These are phyloP conservation scores for Penicillium goetzii DNA, from an alignment of 495 filamentous ascomycete species.

Conservation along the genomic window DNA sequence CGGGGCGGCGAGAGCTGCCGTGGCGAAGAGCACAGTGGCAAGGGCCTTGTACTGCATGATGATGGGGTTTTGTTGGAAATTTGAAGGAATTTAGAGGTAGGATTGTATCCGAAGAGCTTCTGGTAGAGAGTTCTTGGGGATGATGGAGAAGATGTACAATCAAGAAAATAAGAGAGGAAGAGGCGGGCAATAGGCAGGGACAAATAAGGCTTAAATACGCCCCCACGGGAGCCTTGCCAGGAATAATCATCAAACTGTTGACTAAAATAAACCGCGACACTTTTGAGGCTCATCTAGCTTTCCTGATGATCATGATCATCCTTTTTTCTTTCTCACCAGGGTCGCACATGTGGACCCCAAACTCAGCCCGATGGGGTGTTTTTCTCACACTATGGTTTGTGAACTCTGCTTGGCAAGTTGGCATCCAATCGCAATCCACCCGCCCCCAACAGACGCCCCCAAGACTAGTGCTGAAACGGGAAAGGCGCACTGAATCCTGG, in stretches of 20 bases:
- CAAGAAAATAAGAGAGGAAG: background rate
- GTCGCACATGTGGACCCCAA: conserved; percentile 12
- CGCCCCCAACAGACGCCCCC: conserved; percentile 11
- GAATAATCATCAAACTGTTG: background rate
- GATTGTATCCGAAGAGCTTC: background rate
- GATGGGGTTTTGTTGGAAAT: conserved; percentile 2
- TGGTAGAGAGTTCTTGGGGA: background rate
- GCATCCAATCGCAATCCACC: conserved; percentile 9
- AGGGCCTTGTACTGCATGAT: conserved; percentile 35
- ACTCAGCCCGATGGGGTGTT: background rate
- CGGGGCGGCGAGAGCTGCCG: conserved; percentile 26
- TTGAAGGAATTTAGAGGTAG: background rate
- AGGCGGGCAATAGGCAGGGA: background rate
- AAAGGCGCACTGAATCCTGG: background rate
- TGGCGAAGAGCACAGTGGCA: conserved; percentile 24
- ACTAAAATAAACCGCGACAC: background rate
- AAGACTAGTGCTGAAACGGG: background rate
- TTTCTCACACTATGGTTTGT: background rate
- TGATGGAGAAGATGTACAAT: background rate
- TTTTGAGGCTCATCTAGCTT: conserved; percentile 10
- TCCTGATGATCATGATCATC: background rate
- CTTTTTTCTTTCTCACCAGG: conserved; percentile 1
- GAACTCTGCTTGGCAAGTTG: background rate
- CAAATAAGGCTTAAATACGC: conserved; percentile 10
- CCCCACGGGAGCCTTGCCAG: background rate